Evolutionary conservation across 441 rosid species (phyloP), one percentile per base, ranked within the genome.

Genomic region (Omphalea diandra): DNA sequence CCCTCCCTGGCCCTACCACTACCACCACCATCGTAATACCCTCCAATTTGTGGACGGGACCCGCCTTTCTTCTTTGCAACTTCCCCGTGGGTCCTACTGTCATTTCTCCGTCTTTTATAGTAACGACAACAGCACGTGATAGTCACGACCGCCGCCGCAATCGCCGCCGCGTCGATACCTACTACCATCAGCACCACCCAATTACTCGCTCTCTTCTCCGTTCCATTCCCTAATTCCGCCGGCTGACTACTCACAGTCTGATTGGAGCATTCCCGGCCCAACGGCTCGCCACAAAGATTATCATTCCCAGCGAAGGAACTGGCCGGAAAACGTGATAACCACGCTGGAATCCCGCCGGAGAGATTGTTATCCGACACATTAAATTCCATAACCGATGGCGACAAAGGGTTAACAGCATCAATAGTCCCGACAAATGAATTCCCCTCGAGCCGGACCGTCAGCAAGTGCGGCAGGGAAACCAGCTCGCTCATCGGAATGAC

Each of bases 281-380:
- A 64, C 32, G 85, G 85, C 63, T 50, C 38, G 7, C 87, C 85
- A 43, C 87, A 84, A 7, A 84, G 85, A 41, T 70, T 29, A 27
- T 36, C 56, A 68, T 84, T 84, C 8, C 85, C 80, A 22, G 69
- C 22, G 68, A 77, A 84, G 15, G 83, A 77, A 43, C 75, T 76
- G 38, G 31, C 68, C 3, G 80, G 78, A 24, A 84, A 84, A 26
- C 38, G 55, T 9, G 72, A 71, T 53, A 80, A 29, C 68, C 69
- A 70, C 5, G 75, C 35, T 29, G 87, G 85, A 36, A 84, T 80
- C 36, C 62, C 24, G n/a, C 85, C 87, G 14, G 73, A 32, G 53
- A 84, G 85, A 50, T 54, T 40, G 65, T 84, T 84, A 18, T 64
- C 9, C 35, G 83, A 77, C 33, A 84, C 79, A 57, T 82, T 80